phyloP scores from a whole-genome alignment of 768 basidiomycete genomes.

The Boletus vinaceobasis region DNA sequence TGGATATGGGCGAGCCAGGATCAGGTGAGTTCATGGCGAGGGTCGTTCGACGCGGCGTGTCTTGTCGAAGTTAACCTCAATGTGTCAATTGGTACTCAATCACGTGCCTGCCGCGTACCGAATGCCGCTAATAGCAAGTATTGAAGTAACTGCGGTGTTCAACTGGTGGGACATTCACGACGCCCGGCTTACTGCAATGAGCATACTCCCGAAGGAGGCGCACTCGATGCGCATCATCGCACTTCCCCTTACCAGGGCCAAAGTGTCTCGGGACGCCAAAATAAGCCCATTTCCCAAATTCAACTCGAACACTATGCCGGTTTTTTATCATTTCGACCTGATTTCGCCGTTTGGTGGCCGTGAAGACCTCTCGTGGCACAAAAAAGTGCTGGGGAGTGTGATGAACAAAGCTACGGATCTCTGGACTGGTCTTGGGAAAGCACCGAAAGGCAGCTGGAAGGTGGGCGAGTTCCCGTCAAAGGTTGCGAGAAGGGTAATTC shows the following conservation, averaged over 20 bases:
- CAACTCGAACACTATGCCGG: slow-evolving; percentile 24
- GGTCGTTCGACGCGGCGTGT: background rate
- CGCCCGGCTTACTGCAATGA: slow-evolving; percentile 12
- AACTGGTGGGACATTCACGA: background rate
- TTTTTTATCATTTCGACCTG: slow-evolving; percentile 43
- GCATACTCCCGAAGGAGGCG: slow-evolving; percentile 10
- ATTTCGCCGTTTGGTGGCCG: slow-evolving; percentile 29
- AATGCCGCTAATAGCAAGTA: too few species aligned
- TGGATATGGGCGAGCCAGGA: slow-evolving; percentile 35
- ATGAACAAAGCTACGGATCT: slow-evolving; percentile 49
- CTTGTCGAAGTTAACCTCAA: background rate
- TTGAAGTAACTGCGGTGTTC: background rate
- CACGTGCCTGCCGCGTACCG: slow-evolving; percentile 18
- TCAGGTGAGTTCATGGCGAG: slow-evolving; percentile 36
- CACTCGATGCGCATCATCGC: slow-evolving; percentile 45
- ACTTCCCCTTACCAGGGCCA: slow-evolving; percentile 38
- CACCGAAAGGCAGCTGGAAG: slow-evolving; percentile 67
- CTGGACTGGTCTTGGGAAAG: slow-evolving; percentile 70
- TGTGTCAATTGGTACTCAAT: background rate
- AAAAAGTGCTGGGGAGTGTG: slow-evolving; percentile 40
- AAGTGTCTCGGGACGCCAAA: slow-evolving; percentile 8
- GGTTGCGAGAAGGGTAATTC: slow-evolving; percentile 2
- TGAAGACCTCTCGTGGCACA: slow-evolving; percentile 26
- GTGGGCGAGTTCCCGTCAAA: slow-evolving; percentile 37
- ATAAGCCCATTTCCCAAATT: slow-evolving; percentile 3